These are phyloP conservation scores for Vitis hybrid DNA, from an alignment of 177 flowering plant genomes.

Conservation along the genomic window DNA sequence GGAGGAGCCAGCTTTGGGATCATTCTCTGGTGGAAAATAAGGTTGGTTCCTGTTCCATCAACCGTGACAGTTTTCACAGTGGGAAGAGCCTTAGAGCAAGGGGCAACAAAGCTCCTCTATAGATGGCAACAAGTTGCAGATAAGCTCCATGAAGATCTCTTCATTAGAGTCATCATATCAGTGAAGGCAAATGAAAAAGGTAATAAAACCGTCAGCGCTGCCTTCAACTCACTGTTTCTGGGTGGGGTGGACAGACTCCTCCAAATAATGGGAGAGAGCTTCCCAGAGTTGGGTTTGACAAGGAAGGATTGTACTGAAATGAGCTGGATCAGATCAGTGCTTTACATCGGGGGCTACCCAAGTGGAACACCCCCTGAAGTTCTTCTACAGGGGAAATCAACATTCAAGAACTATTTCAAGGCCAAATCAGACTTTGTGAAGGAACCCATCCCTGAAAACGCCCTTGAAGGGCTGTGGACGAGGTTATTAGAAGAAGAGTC, in stretches of 20 bases:
- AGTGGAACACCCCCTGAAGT: not conserved
- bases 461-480: constrained; percentile 4
- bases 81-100: constrained; percentile 10
- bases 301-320: constrained; percentile 19
- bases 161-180: constrained; percentile 11
- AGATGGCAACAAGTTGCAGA: constrained; percentile 20
- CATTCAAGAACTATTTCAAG: constrained; percentile 1
- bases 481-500: constrained; percentile 1
- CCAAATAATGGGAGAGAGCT: constrained; percentile 8
- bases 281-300: constrained; percentile 20
- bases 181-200: not conserved
- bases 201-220: not conserved
- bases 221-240: constrained; percentile 17
- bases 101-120: constrained; percentile 6
- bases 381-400: constrained; percentile 9
- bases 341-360: constrained; percentile 8
- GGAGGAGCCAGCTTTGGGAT: constrained; percentile 39
- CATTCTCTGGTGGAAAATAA: constrained; percentile 30
- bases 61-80: constrained; percentile 26
- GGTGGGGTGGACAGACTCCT: constrained; percentile 14
- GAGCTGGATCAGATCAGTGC: constrained; percentile 28
- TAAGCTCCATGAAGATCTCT: constrained; percentile 14
- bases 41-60: constrained; percentile 25
- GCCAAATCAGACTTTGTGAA: constrained; percentile 9
- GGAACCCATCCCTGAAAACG: not conserved